A percentile compares a stretch with the other conserved stretches of the same genome.
Evolutionary conservation across 495 filamentous ascomycete genomes (phyloP).

Genomic region (Xylaria intraflava): DNA sequence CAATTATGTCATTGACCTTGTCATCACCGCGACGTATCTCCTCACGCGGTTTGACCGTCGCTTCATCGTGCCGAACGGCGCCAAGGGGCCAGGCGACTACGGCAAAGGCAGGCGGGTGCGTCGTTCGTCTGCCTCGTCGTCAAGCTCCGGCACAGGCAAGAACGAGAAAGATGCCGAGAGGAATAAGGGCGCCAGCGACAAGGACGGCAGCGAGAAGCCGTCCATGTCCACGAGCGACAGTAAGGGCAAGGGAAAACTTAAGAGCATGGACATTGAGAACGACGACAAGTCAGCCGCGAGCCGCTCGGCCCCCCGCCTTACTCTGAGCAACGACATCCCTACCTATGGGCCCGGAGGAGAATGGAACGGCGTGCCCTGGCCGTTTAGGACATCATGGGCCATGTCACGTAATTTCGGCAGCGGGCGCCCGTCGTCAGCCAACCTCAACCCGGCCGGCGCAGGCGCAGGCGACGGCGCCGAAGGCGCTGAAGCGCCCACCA

Average conservation of each 20-base stretch:
- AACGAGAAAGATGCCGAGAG: constrained; percentile 4
- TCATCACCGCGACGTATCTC: constrained; percentile 59
- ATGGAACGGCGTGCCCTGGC: constrained; percentile 6
- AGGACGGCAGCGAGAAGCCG: not conserved
- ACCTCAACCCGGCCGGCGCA: not conserved
- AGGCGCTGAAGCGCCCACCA: not conserved
- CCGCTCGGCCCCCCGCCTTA: not conserved
- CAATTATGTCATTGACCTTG: constrained; percentile 65
- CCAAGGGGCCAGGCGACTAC: constrained; percentile 36
- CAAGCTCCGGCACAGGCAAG: not conserved
- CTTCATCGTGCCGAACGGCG: constrained; percentile 60
- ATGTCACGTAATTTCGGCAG: not conserved
- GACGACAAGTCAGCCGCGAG: not conserved
- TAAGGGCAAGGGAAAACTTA: not conserved
- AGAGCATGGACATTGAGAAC: not conserved
- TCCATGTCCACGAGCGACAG: not conserved
- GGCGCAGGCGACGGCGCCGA: not conserved
- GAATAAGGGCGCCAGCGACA: not conserved
- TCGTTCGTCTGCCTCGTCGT: constrained; percentile 8
- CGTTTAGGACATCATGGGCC: constrained; percentile 9
- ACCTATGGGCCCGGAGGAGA: not conserved
- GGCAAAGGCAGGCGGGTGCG: constrained; percentile 10
- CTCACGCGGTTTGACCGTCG: constrained; percentile 61
- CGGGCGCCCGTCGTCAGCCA: not conserved
- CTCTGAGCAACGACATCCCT: not conserved